Evolutionary conservation across 495 filamentous ascomycete genomes (phyloP).

Genomic region (Durotheca rogersii): DNA sequence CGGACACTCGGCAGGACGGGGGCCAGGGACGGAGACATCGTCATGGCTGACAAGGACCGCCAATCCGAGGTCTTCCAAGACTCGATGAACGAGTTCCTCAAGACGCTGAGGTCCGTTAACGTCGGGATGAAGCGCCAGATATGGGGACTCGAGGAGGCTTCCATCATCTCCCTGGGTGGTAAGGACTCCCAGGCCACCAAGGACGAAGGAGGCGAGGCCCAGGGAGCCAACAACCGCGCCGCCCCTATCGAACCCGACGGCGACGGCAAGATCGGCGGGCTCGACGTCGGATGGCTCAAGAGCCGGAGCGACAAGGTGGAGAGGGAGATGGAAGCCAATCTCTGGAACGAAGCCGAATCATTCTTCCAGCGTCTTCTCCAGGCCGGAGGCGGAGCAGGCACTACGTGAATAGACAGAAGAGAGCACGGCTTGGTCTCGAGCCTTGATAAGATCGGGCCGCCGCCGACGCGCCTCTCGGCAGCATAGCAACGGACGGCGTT

Average conservation of each 20-base stretch:
- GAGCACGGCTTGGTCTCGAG: no score
- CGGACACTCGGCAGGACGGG: slow-evolving; percentile 62
- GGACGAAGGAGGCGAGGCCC: slow-evolving; percentile 28
- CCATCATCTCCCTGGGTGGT: slow-evolving; percentile 58
- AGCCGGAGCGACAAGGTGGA: slow-evolving; percentile 74
- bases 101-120: slow-evolving; percentile 67
- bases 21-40: slow-evolving; percentile 29
- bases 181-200: slow-evolving; percentile 23
- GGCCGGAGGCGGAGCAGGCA: neutral
- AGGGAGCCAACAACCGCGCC: slow-evolving; percentile 17
- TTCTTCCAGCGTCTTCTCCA: slow-evolving; percentile 29
- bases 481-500: slow-evolving; percentile 25
- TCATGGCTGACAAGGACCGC: slow-evolving; percentile 37
- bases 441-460: no score
- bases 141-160: slow-evolving; percentile 74
- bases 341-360: slow-evolving; percentile 63
- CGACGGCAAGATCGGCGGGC: slow-evolving; percentile 57
- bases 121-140: slow-evolving; percentile 74
- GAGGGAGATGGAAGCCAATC: slow-evolving; percentile 74
- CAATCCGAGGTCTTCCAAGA: slow-evolving; percentile 54
- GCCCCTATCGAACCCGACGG: slow-evolving; percentile 46
- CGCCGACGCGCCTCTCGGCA: no score
- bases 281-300: slow-evolving; percentile 86
- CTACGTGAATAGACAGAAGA: neutral
- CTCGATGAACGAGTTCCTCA: slow-evolving; percentile 65